Evolutionary conservation across 768 basidiomycete species (phyloP).

Genomic region (Jaapia argillacea): DNA sequence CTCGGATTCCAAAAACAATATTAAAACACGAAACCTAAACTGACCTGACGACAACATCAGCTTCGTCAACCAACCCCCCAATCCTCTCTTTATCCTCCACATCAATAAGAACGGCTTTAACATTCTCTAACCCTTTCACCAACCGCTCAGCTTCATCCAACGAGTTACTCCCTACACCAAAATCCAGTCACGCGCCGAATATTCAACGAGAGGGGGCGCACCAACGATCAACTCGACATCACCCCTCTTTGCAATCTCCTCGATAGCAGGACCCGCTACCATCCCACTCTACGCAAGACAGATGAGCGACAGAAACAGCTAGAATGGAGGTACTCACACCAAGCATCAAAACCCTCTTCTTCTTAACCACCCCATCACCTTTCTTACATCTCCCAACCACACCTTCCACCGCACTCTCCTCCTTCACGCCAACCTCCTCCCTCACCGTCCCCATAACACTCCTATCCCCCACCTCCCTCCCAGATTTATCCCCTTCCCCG

Average conservation of each 20-base stretch:
- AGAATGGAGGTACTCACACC: no score
- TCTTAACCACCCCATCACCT: constrained; percentile 15
- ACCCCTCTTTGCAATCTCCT: constrained; percentile 49
- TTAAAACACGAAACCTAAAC: constrained; percentile 8
- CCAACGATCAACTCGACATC: constrained; percentile 73
- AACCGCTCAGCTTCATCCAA: constrained; percentile 44
- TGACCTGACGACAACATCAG: constrained; percentile 83
- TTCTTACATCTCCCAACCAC: no score
- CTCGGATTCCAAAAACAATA: background rate
- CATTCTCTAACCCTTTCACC: constrained; percentile 35
- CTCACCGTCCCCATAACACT: background rate
- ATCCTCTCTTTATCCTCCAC: constrained; percentile 39
- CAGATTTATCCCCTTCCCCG: background rate
- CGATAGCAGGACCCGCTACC: constrained; percentile 85
- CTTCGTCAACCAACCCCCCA: constrained; percentile 39
- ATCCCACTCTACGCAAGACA: no score
- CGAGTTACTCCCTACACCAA: constrained; percentile 60
- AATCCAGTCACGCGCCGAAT: constrained; percentile 1
- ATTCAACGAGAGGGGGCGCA: constrained; percentile 24
- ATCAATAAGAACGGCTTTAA: constrained; percentile 48
- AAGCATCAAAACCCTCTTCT: constrained; percentile 68
- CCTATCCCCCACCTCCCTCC: constrained; percentile 1
- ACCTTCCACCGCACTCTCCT: no score
- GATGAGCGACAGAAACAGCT: no score
- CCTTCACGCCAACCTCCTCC: background rate